Base-by-base conservation (phyloP, 192 early-diverging fungal genomes). In the Phycomyces nitens region DNA sequence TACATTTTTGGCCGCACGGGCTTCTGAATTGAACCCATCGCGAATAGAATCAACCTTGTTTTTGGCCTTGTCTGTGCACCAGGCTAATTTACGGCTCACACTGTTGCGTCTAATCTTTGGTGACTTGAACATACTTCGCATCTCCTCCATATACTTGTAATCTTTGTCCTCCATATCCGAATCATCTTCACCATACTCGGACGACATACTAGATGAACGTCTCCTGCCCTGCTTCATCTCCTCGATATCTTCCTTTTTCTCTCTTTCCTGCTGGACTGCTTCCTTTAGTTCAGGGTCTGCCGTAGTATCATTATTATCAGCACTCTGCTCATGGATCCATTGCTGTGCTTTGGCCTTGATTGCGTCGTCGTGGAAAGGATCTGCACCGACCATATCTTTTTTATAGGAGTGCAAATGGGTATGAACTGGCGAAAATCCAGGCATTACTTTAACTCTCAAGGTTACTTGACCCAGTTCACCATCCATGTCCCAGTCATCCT, bases 371-470 rank as follows among this genome's bases (percentile, higher is more conserved):
- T 62, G 44, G 57, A 70, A 70, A 11, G 56, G 56, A 49, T 70
- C 55, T 3, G 58, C 62, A 40, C 69, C 69, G 20, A 70, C 49
- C 57, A 70, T 70, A 54, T 70, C 69, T 38, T 34, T 54, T 1
- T 22, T 57, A 27, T 58, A 70, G 0, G 50, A 58, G 22, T 52
- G 49, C 12, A 64, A 34, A 1, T 64, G 39, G 16, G 61, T 65
- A 29, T 70, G 69, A 5, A 58, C 56, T 44, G 62, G 50, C 0
- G 69, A 64, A 34, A 64, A 64, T 2, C 69, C 69, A 39, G 69
- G 62, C 5, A 64, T 52, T 22, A 70, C 47, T 22, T 58, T 58
- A 12, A 39, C 26, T 29, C 55, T 29, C 11, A 70, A 5, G 2
- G 24, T 10, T 50, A 63, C 34, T 7, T n/a, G 40, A 9, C 69